Percentiles rank a stretch among this genome's conserved stretches.
phyloP scores from a whole-genome alignment of 2,329 filamentous ascomycete genomes.

The Colletotrichum orchidophilum region DNA sequence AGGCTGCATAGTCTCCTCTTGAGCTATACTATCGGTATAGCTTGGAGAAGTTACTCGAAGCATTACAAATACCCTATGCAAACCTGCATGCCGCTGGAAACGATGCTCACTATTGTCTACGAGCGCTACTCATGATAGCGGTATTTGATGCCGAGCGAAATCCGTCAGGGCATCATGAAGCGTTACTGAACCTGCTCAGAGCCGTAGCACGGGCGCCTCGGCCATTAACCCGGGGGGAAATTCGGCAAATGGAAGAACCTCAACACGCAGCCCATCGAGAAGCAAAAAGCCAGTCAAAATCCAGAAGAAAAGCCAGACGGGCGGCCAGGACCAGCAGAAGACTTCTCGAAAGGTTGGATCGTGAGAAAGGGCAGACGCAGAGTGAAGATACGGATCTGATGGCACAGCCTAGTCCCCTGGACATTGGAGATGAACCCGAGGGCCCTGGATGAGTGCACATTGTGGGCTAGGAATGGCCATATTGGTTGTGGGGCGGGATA shows the following conservation, averaged over 20 bases:
- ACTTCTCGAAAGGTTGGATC: background rate
- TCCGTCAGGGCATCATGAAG: background rate
- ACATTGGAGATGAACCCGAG: background rate
- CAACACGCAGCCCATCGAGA: background rate
- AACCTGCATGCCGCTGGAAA: constrained; percentile 40
- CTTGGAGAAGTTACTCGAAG: constrained; percentile 36
- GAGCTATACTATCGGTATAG: constrained; percentile 37
- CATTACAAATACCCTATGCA: constrained; percentile 34
- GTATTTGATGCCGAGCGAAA: constrained; percentile 14
- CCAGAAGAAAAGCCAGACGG: background rate
- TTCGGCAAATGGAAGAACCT: background rate
- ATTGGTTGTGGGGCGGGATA: background rate
- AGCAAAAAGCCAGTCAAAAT: background rate
- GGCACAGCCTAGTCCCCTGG: background rate
- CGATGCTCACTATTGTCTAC: constrained; percentile 40
- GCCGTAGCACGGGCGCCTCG: constrained; percentile 11
- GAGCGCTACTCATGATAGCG: constrained; percentile 32
- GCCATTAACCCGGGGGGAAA: constrained; percentile 1
- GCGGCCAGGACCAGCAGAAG: background rate
- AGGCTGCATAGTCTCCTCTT: constrained; percentile 38
- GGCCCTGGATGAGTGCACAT: background rate
- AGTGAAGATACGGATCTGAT: background rate
- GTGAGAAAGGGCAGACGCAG: background rate
- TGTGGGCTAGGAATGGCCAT: background rate
- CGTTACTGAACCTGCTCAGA: background rate